Conservation (phyloP, 768 basidiomycete genomes). For the Amanita rubescens region DNA sequence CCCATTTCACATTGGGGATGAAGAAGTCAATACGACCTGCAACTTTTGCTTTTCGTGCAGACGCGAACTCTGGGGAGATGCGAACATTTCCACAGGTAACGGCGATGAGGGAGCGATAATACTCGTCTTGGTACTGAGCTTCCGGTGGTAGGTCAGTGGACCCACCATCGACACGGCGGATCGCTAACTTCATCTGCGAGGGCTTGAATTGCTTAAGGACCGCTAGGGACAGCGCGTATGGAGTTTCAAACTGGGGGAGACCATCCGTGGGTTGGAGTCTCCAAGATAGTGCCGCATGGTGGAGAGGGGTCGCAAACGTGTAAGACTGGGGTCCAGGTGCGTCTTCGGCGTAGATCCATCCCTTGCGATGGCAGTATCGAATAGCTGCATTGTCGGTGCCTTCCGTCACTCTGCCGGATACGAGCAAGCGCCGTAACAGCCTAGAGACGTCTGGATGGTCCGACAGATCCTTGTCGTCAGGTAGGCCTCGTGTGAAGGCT, state of each 20-base stretch:
- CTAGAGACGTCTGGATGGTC: neutral
- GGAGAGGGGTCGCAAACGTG: neutral
- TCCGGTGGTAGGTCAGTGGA: slow-evolving; percentile 1
- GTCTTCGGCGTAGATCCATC: neutral
- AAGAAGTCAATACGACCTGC: slow-evolving; percentile 8
- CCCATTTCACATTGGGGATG: slow-evolving; percentile 7
- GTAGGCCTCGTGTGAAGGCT: neutral
- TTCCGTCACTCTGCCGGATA: neutral
- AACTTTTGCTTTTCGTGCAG: neutral
- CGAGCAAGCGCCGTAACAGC: neutral
- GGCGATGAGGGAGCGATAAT: neutral
- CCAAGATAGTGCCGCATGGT: neutral
- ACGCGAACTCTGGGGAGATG: slow-evolving; percentile 5
- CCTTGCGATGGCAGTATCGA: neutral
- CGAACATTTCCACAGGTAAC: slow-evolving; percentile 4
- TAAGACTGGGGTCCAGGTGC: neutral
- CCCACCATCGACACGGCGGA: neutral
- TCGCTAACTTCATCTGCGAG: neutral
- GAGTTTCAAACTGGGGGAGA: neutral
- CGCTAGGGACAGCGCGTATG: neutral
- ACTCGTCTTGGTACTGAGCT: slow-evolving; percentile 9
- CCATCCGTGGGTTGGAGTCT: neutral
- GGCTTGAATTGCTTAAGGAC: neutral
- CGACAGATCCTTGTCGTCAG: neutral
- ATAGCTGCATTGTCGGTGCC: neutral